Evolutionary conservation across 2,329 filamentous ascomycete species (phyloP).

Genomic region (Calonectria montana): DNA sequence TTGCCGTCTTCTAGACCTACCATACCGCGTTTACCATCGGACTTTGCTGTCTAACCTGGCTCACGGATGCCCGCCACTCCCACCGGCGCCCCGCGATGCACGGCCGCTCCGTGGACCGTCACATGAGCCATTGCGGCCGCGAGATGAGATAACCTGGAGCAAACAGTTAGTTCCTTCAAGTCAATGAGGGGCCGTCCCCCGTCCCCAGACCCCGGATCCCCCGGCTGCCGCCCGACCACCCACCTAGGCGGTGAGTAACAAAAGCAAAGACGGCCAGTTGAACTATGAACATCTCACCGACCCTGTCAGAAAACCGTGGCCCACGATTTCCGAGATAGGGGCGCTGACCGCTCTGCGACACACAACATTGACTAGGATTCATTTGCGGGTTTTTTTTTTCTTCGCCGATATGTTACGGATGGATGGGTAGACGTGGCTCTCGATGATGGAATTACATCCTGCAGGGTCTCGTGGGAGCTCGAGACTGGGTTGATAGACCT

Average conservation of each 20-base stretch:
- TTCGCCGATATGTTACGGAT: constrained; percentile 12
- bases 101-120: constrained; percentile 33
- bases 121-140: constrained; percentile 41
- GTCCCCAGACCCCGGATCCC: constrained; percentile 33
- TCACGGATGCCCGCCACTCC: constrained; percentile 23
- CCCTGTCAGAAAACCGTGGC: constrained; percentile 30
- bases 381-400: constrained; percentile 1
- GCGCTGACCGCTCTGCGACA: constrained; percentile 32
- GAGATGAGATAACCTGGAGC: constrained; percentile 35
- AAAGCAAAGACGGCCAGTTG: constrained; percentile 33
- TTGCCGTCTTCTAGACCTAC: constrained; percentile 15
- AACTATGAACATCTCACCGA: constrained; percentile 30
- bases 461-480: constrained; percentile 22
- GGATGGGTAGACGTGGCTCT: constrained; percentile 25
- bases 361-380: constrained; percentile 25
- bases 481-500: constrained; percentile 21
- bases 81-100: constrained; percentile 30
- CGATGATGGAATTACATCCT: constrained; percentile 20
- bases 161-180: constrained; percentile 23
- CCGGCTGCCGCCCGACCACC: constrained; percentile 32
- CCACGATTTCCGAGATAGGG: constrained; percentile 31
- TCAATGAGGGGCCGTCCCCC: constrained; percentile 24
- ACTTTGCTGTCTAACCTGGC: constrained; percentile 17
- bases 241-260: constrained; percentile 41
- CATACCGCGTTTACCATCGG: constrained; percentile 22